Evolutionary conservation across 2,329 filamentous ascomycete genomes (phyloP), one percentile per base, ranked within the genome.

Genomic region (Trichoderma polysporum): DNA sequence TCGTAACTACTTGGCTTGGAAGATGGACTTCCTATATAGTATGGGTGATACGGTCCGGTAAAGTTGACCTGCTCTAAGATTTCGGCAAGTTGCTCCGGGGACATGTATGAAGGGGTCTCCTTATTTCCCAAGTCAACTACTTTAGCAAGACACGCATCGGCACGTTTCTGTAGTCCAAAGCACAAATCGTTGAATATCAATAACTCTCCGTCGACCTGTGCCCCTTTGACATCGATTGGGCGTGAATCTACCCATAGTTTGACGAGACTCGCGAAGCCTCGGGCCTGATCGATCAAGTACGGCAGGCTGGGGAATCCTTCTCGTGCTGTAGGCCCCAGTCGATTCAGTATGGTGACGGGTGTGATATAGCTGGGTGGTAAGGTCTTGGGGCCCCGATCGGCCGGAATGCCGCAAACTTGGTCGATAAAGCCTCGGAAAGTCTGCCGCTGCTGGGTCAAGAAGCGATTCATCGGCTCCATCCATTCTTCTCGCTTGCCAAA

Each of bases 391-490:
- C 83, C 84, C 57, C 87, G 85, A 54, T 93, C 90, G 3, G 90
- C 86, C 1, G 92, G 90, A 62, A 97, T 92, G 9, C 90, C 88
- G 80, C 94, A 97, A 54, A 97, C 87, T 33, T 88, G 85, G 75
- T 98, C 94, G 68, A 97, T 90, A 73, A 94, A 97, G 54, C 90
- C 86, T 76, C 94, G 96, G 78, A 97, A 93, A 45, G 91, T 87
- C 72, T 90, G 85, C 22, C 93, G 88, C 74, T 97, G 90, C 1
- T 87, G 83, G 9, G 84, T 85, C 41, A 98, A 81, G 73, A 97
- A 97, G 50, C 86, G 87, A 75, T 97, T 98, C 94, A 98, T 98
- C 0, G 93, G 93, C 79, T 97, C 94, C 94, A 98, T 97, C 93
- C 93, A 98, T n/a, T 91, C 89, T 78, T 98, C 94, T 76, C 97